These are phyloP conservation scores for Melanopsichium pennsylvanicum DNA, from an alignment of 1,284 basidiomycete genomes.

Conservation along the genomic window DNA sequence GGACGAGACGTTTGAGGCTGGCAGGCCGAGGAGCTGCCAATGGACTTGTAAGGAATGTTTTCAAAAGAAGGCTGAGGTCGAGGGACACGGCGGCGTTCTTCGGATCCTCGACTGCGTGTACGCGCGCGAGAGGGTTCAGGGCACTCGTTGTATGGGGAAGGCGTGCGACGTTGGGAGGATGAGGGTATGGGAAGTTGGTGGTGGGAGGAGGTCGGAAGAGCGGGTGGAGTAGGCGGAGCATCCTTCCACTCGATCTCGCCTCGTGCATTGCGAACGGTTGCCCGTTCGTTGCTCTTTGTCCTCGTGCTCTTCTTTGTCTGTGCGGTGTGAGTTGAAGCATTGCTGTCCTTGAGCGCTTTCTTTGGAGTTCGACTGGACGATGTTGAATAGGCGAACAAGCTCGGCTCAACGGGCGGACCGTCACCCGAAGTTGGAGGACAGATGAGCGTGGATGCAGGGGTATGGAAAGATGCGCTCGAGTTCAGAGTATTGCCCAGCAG, in stretches of 20 bases:
- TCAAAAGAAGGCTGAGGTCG: conserved; percentile 6
- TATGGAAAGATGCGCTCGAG: conserved; percentile 6
- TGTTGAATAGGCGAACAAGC: conserved; percentile 35
- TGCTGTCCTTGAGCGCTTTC: conserved; percentile 29
- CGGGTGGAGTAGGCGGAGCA: conserved; percentile 9
- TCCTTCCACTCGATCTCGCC: conserved; percentile 50
- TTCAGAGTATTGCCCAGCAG: conserved; percentile 26
- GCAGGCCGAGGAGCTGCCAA: conserved; percentile 9
- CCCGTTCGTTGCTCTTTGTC: conserved; percentile 23
- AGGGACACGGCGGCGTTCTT: conserved; percentile 7
- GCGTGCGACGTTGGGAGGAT: conserved; percentile 7
- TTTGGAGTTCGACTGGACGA: conserved; percentile 7
- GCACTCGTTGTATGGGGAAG: conserved; percentile 13
- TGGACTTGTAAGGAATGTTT: conserved; percentile 7
- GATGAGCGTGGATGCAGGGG: neutral
- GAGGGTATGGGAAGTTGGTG: neutral
- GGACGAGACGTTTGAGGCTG: too few relatives aligned
- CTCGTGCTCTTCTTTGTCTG: conserved; percentile 16
- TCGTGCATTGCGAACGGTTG: conserved; percentile 39
- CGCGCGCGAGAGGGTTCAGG: conserved; percentile 12
- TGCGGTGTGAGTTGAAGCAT: conserved; percentile 22
- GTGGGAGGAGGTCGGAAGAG: conserved; percentile 2
- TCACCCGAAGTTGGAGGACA: conserved; percentile 11
- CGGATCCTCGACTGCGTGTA: conserved; percentile 2
- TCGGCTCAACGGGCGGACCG: conserved; percentile 37